Percentiles rank a stretch among this genome's conserved stretches.
These are phyloP conservation scores for Eleusine coracana DNA, from an alignment of 176 grass and related monocot genomes.

Conservation along the genomic window DNA sequence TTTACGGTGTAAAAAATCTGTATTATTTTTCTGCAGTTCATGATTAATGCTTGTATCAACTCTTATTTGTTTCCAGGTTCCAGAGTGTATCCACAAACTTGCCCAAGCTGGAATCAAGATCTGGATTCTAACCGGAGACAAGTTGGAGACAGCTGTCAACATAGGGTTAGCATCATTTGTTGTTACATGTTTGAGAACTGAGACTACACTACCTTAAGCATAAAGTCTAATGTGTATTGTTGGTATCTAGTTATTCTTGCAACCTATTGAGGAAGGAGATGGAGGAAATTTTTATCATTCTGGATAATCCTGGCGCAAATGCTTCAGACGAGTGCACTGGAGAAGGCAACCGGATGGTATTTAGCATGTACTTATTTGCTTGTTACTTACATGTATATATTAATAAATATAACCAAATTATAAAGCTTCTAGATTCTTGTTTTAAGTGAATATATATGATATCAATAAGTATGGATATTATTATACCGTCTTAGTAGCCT, in stretches of 20 bases:
- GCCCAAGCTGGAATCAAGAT: conserved; percentile 97
- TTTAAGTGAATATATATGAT: conserved; percentile 1
- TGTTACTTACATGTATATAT: conserved; percentile 20
- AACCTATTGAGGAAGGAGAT: conserved; percentile 91
- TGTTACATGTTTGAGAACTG: conserved; percentile 23
- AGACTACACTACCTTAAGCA: neutral
- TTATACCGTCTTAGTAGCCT: neutral
- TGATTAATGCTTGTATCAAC: conserved; percentile 24
- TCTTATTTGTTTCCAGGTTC: conserved; percentile 64
- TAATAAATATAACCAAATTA: conserved; percentile 9
- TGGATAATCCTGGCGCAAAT: conserved; percentile 56
- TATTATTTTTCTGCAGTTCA: neutral
- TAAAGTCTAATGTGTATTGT: conserved; percentile 34
- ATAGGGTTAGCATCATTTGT: conserved; percentile 69
- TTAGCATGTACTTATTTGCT: neutral
- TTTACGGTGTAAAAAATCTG: neutral
- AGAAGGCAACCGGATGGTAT: conserved; percentile 43
- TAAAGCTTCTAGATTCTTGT: neutral
- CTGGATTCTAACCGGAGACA: conserved; percentile 96
- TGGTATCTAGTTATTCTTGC: conserved; percentile 73
- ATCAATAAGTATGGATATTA: conserved; percentile 11
- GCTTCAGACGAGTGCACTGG: conserved; percentile 6
- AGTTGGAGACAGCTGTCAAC: conserved; percentile 96
- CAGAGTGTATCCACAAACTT: conserved; percentile 93
- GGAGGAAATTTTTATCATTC: conserved; percentile 75